Base-by-base conservation (phyloP, 2,329 filamentous ascomycete species). In the Talaromyces sp. region DNA sequence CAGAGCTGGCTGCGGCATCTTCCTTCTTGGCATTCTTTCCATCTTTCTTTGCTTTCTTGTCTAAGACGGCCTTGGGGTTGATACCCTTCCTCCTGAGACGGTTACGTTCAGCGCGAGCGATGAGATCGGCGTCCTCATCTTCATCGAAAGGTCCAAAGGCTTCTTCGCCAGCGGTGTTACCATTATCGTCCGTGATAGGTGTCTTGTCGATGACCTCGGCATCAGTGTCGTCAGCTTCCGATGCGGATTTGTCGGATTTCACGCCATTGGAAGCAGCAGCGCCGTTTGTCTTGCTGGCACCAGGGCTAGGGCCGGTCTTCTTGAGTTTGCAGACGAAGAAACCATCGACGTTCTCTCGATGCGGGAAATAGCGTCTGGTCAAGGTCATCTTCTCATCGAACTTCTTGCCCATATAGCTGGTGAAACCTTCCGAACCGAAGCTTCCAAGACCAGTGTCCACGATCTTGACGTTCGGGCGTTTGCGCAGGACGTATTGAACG, bases 281-380 rank as follows among this genome's bases (percentile, higher is more conserved):
- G 16, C 42, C 46, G 16, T 50, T 57, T 6, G 59, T 65, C 64
- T 71, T 71, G 37, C 67, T 61, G 31, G 67, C 61, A 5, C 52
- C 48, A 39, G 90, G 88, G 44, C 90, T 91, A 2, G 91, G 89
- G 0, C 87, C 93, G 16, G 86, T 86, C 84, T 99, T 99, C 79
- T 96, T 93, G 79, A 99, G 90, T 78, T 99, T 99, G 72, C 92
- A 91, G 65, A 99, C 95, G 75, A 92, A 99, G 87, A 99, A 99
- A 67, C 95, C 95, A 75, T 98, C 95, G 37, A 99, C 92, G 79
- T 97, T 96, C 81, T 95, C 92, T 21, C 89, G 85, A 75, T 96
- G 92, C 0, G 92, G 92, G 78, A 96, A 96, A 81, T 92, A 96
- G 62, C 93, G 83, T 67, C 91, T 83, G 16, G 92, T 93, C 74